Evolutionary conservation across 1,139 yeast species (phyloP), one percentile per base, ranked within the genome.

Genomic region (Casaregolazyma suthepensis): DNA sequence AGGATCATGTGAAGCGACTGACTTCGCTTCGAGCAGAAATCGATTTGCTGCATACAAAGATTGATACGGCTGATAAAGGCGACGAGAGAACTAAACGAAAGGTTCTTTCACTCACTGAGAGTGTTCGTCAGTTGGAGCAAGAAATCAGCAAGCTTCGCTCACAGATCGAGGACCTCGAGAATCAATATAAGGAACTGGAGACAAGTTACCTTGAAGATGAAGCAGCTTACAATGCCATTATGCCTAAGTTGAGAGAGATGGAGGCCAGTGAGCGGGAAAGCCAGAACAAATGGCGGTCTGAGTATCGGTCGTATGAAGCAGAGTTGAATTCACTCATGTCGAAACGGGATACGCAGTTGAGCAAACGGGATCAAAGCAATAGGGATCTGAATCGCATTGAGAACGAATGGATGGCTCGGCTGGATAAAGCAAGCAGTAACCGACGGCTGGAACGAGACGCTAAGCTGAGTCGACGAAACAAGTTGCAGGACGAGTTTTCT

Each of bases 1-100:
- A 68, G 46, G 74, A 72, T 42, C 66, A 70, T 53, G 55, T 68
- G 38, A 71, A 71, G 54, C 61, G 66, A 23, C 61, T 71, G 17
- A 60, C 69, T 2, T 52, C 63, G 1, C 57, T 71, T 35, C 59
- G 71, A 15, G 59, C 65, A 22, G 75, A 71, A 52, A 64, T 69
- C 26, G 74, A 71, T 26, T 51, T 63, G 10, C 56, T 66, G 42
- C 57, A 59, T 45, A 58, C 63, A 44, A 68, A 70, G 47, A 61
- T 64, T 37, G 70, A 65, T 22, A 56, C 66, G 10, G 64, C 64
- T n/a, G 71, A 65, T 52, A 70, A 69, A 46, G 67, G 66, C 20
- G 73, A 70, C 47, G 71, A 68, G 54, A 59, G 71, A 13, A 63
- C 62, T 37, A 59, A 65, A 40, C 61, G 72, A 29, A 66, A 67